These are phyloP conservation scores for Stephania yunnanensis DNA, from an alignment of 164 flowering plant genomes.

Conservation along the genomic window DNA sequence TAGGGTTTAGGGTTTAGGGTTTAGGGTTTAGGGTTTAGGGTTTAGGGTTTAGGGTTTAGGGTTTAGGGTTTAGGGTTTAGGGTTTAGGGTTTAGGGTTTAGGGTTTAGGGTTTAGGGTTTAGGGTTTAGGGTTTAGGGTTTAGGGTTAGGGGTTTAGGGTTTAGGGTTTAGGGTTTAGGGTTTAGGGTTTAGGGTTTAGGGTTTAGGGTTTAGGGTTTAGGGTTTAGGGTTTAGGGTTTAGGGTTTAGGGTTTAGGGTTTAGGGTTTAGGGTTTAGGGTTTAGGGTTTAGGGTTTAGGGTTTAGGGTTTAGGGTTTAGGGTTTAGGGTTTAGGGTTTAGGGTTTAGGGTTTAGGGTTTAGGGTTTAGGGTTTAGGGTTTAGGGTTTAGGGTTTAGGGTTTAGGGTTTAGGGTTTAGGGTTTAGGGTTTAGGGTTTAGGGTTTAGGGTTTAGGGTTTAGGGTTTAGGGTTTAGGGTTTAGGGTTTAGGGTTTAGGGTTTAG, in stretches of 20 bases:
- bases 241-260: slow-evolving; percentile 8
- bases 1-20: too few species aligned
- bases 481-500: slow-evolving; percentile 15
- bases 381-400: slow-evolving; percentile 25
- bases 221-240: slow-evolving; percentile 7
- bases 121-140: too few species aligned
- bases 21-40: too few species aligned
- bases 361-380: slow-evolving; percentile 21
- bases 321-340: slow-evolving; percentile 4
- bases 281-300: background rate
- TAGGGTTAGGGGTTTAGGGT: too few species aligned
- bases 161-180: too few species aligned
- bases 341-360: slow-evolving; percentile 19
- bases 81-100: too few species aligned
- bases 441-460: slow-evolving; percentile 18
- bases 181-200: too few species aligned
- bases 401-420: slow-evolving; percentile 16
- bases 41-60: too few species aligned
- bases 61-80: too few species aligned
- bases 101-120: too few species aligned
- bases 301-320: background rate
- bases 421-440: slow-evolving; percentile 22
- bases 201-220: too few species aligned
- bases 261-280: slow-evolving; percentile 3
- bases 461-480: slow-evolving; percentile 17